Conservation (phyloP, 2,329 filamentous ascomycete genomes). For the Nannizziopsis arthrosporioides region DNA sequence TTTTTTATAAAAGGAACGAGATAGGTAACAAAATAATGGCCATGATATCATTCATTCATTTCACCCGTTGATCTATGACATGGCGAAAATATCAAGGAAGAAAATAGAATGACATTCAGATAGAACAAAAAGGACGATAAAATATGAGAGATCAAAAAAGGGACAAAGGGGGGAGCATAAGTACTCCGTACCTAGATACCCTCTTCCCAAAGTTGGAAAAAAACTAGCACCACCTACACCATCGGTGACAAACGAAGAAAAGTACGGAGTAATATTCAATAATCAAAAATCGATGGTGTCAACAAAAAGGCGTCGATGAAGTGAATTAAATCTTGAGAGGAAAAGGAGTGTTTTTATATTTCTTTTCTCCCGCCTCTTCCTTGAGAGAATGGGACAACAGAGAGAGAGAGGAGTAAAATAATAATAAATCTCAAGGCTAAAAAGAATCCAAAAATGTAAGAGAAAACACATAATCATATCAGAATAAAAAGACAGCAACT, state of each 20-base stretch:
- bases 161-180: too few species aligned
- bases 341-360: neutral
- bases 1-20: neutral
- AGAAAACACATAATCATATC: too few species aligned
- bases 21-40: neutral
- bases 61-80: constrained; percentile 10
- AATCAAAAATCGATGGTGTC: neutral
- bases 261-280: neutral
- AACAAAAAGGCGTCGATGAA: neutral
- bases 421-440: too few species aligned
- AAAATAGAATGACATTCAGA: too few species aligned
- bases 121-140: neutral
- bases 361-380: neutral
- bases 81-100: constrained; percentile 1
- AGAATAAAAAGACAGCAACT: neutral
- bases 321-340: neutral
- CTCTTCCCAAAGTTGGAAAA: too few species aligned
- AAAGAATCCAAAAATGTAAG: neutral
- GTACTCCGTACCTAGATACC: too few species aligned
- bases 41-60: constrained; percentile 10
- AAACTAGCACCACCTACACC: constrained; percentile 2
- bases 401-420: neutral
- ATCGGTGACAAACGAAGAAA: neutral
- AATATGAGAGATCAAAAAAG: neutral
- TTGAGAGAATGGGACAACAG: neutral